These are phyloP conservation scores for Casuarina glauca DNA, from an alignment of 306 rosid species.

Conservation along the genomic window DNA sequence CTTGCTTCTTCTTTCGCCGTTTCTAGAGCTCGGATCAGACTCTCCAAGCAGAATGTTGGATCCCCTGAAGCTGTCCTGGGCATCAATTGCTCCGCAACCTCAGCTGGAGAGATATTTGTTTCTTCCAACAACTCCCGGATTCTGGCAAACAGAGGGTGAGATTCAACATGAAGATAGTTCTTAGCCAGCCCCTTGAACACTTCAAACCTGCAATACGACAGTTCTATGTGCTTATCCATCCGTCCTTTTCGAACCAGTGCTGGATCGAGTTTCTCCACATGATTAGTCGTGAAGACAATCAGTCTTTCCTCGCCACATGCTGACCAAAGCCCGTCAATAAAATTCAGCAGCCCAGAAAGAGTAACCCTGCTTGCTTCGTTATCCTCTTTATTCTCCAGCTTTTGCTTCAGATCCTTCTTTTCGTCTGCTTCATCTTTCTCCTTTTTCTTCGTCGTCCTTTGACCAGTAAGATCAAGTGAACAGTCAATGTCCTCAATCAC, in stretches of 20 bases:
- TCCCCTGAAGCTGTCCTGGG: conserved; percentile 48
- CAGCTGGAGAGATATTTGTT: conserved; percentile 64
- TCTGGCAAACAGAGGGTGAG: conserved; percentile 40
- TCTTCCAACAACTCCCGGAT: conserved; percentile 40
- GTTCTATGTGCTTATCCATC: conserved; percentile 81
- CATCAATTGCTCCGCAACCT: conserved; percentile 84
- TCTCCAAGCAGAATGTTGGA: conserved; percentile 32
- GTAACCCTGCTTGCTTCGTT: conserved; percentile 53
- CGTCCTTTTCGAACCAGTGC: conserved; percentile 88
- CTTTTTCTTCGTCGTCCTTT: conserved; percentile 39
- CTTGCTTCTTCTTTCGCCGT: conserved; percentile 34
- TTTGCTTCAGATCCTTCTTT: conserved; percentile 37
- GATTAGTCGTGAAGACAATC: conserved; percentile 78
- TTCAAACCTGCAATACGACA: conserved; percentile 65
- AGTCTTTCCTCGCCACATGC: conserved; percentile 75
- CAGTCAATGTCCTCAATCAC: conserved; percentile 83
- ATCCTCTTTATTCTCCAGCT: conserved; percentile 29
- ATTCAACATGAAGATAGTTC: conserved; percentile 56
- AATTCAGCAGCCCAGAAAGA: conserved; percentile 70
- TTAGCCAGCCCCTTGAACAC: conserved; percentile 64
- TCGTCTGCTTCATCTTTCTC: conserved; percentile 33
- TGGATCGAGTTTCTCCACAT: conserved; percentile 75
- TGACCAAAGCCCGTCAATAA: conserved; percentile 89
- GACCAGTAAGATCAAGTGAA: conserved; percentile 71
- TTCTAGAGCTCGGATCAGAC: conserved; percentile 58